These are phyloP conservation scores for Alliaria petiolata DNA, from an alignment of 345 rosid species.

Conservation along the genomic window DNA sequence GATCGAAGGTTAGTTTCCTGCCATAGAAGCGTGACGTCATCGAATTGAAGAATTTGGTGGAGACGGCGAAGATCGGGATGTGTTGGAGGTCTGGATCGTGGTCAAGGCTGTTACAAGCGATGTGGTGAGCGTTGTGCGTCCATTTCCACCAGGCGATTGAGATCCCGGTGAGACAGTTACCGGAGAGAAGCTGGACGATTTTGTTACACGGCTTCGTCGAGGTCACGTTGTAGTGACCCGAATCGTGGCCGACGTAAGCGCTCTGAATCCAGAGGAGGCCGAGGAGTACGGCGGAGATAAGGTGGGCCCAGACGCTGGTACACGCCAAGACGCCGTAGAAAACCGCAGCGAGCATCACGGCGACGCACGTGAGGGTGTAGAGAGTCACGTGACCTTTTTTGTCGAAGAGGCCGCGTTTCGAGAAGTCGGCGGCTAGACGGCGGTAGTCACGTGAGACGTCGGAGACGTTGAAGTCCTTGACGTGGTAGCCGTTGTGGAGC, in stretches of 20 bases:
- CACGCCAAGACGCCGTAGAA: conserved; percentile 62
- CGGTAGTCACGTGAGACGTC: conserved; percentile 83
- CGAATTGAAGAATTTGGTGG: conserved; percentile 50
- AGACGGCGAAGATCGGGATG: conserved; percentile 86
- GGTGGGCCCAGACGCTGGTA: conserved; percentile 57
- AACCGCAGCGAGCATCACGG: conserved; percentile 41
- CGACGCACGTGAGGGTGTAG: conserved; percentile 40
- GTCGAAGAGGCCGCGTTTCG: conserved; percentile 69
- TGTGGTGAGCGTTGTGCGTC: conserved; percentile 93
- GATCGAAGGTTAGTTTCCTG: conserved; percentile 54
- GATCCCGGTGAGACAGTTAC: conserved; percentile 84
- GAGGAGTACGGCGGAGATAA: conserved; percentile 49
- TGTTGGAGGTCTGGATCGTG: conserved; percentile 95
- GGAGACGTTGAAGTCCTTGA: conserved; percentile 55
- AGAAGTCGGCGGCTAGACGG: conserved; percentile 49
- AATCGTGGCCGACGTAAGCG: conserved; percentile 91
- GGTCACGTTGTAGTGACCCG: conserved; percentile 87
- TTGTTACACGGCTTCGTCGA: conserved; percentile 45
- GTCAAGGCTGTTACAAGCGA: conserved; percentile 86
- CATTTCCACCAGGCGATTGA: conserved; percentile 99
- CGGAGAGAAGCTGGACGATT: conserved; percentile 61
- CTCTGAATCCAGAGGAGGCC: conserved; percentile 84
- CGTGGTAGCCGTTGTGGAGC: conserved; percentile 62
- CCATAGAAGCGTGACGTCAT: conserved; percentile 74
- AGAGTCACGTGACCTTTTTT: conserved; percentile 65